Conservation (phyloP, 495 filamentous ascomycete genomes). For the Lophium mytilinum region DNA sequence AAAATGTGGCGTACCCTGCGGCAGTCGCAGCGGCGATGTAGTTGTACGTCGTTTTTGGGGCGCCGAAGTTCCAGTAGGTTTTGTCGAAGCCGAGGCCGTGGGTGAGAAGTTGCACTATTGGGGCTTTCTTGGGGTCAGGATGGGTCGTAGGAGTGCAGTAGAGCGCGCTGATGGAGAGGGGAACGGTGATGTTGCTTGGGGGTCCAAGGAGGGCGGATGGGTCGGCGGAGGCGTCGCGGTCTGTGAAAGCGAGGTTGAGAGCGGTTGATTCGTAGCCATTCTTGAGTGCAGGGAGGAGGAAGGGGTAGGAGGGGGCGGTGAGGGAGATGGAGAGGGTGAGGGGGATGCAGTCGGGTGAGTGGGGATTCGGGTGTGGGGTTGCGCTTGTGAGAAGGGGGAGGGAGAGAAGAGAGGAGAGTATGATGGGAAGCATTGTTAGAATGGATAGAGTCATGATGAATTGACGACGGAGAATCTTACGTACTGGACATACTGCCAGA, state of each 20-base stretch:
- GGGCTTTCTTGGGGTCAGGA: background rate
- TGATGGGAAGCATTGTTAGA: no score
- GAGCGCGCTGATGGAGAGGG: conserved; percentile 24
- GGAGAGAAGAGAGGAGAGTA: no score
- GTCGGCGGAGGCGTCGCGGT: background rate
- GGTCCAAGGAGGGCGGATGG: background rate
- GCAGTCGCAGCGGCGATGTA: conserved; percentile 33
- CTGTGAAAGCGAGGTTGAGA: background rate
- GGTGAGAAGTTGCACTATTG: conserved; percentile 29
- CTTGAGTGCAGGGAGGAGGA: background rate
- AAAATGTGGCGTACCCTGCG: conserved; percentile 36
- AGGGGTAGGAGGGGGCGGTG: background rate
- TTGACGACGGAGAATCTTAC: no score
- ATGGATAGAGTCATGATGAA: no score
- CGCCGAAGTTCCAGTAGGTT: conserved; percentile 31
- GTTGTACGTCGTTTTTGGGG: conserved; percentile 18
- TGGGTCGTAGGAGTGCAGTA: conserved; percentile 24
- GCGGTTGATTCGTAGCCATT: background rate
- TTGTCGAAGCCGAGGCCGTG: conserved; percentile 27
- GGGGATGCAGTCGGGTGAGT: background rate
- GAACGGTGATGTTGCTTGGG: conserved; percentile 1
- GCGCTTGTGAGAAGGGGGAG: no score
- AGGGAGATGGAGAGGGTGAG: background rate
- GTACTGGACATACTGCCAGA: no score
- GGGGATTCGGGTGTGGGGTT: no score